phyloP scores from a whole-genome alignment of 1,284 basidiomycete species.

The Sanghuangporus sanghuang region DNA sequence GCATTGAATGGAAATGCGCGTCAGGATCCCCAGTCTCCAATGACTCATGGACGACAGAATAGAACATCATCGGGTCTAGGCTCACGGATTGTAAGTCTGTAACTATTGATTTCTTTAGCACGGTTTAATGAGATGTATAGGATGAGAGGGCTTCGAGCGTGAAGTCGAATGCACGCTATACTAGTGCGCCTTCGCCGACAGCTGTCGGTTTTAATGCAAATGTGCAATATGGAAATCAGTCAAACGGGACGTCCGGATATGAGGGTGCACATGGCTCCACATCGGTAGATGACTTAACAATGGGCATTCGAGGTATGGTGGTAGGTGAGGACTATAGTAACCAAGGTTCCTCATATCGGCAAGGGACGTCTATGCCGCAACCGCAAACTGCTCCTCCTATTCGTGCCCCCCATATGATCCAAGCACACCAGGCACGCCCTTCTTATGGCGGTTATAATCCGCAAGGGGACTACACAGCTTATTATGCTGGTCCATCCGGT shows the following conservation, averaged over 20 bases:
- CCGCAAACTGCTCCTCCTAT: slow-evolving; percentile 28
- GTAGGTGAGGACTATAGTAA: slow-evolving; percentile 55
- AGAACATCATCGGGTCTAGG: slow-evolving; percentile 39
- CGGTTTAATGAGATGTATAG: slow-evolving; percentile 29
- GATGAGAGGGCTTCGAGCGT: slow-evolving; percentile 35
- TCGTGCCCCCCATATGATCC: slow-evolving; percentile 12
- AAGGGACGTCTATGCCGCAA: slow-evolving; percentile 18
- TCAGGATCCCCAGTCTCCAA: slow-evolving; percentile 26
- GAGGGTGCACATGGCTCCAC: slow-evolving; percentile 40
- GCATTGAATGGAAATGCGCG: not conserved
- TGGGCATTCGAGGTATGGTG: slow-evolving; percentile 59
- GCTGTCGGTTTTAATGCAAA: slow-evolving; percentile 33
- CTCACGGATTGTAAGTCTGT: slow-evolving; percentile 38
- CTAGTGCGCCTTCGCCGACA: slow-evolving; percentile 37
- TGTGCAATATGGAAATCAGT: slow-evolving; percentile 24
- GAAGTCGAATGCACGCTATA: slow-evolving; percentile 31
- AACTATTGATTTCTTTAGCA: slow-evolving; percentile 42
- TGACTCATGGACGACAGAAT: slow-evolving; percentile 42
- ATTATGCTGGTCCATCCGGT: slow-evolving; percentile 40
- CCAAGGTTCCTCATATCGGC: slow-evolving; percentile 27
- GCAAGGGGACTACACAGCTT: slow-evolving; percentile 51
- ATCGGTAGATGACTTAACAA: slow-evolving; percentile 46
- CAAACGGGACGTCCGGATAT: slow-evolving; percentile 30
- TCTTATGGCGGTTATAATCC: slow-evolving; percentile 44
- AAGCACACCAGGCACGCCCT: slow-evolving; percentile 33